Evolutionary conservation across 208 protist species (phyloP), one percentile per base, ranked within the genome.

Genomic region (Borovskyia barvae): DNA sequence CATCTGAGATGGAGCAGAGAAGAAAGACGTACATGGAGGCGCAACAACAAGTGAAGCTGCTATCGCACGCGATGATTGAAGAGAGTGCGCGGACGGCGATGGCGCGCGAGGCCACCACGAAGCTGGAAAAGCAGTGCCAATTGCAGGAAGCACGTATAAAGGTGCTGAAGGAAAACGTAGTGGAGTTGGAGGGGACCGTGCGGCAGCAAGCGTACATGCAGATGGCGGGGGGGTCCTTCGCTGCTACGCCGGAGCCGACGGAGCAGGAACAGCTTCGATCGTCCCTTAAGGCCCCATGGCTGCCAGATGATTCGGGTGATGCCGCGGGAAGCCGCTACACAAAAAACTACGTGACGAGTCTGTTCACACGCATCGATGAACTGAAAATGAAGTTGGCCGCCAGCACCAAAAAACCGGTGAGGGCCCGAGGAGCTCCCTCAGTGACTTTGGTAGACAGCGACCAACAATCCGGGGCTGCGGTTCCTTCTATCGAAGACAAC

Each of bases 31-130:
- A 76, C 48, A 62, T 75, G 7, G 84, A 89, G 24, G 75, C 76
- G 22, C 66, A 81, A 68, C 65, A 86, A 33, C 74, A 76, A 36
- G 75, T 82, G 29, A 86, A 82, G 59, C 60, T 95, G 54, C 57
- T 95, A 17, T 70, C 78, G 29, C 66, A 73, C n/a, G 51, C 77
- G 8, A 80, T 95, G 68, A 79, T 85, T 47, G 84, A 93, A 55
- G 84, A 93, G 39, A 74, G 75, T 19, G 61, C 73, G 1, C 81
- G 90, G 14, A 84, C 76, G 14, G 58, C 83, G 5, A 41, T 66
- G 0, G 70, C 83, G 47, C 54, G 88, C 2, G 74, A 81, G 25
- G 24, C 58, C 7, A 72, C 47, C 17, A 72, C 61, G 19, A 66
- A 65, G 33, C 63, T 83, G 45, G 71, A 85, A 30, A 77, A 66